phyloP scores from a whole-genome alignment of 805 yeast genomes.

The Kregervanrija pseudodelftensis region DNA sequence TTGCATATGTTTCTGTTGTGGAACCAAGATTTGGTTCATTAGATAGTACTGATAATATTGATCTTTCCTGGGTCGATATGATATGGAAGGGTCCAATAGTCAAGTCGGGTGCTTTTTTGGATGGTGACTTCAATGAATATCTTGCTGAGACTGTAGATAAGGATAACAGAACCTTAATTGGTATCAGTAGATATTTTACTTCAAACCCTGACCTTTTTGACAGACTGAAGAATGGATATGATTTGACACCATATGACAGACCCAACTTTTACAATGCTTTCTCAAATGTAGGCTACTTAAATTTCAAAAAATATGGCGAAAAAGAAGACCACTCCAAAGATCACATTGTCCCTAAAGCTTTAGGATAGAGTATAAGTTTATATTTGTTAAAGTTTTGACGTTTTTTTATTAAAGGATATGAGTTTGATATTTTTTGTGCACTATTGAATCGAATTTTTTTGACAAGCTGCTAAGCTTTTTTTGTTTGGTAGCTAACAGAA shows the following conservation, averaged over 20 bases:
- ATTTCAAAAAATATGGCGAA: constrained; percentile 8
- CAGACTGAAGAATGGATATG: constrained; percentile 30
- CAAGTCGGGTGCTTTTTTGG: constrained; percentile 20
- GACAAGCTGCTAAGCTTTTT: no score
- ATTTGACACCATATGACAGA: constrained; percentile 34
- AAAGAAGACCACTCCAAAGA: constrained; percentile 8
- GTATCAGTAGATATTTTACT: constrained; percentile 31
- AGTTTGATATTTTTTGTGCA: no score
- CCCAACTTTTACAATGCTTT: constrained; percentile 28
- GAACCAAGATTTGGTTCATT: constrained; percentile 74
- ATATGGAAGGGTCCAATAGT: constrained; percentile 18
- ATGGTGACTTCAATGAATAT: constrained; percentile 15
- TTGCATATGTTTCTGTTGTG: constrained; percentile 24
- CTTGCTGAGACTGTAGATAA: constrained; percentile 10
- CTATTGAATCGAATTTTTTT: no score
- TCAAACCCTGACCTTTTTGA: constrained; percentile 38
- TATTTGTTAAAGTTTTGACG: no score
- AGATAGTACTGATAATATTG: constrained; percentile 6
- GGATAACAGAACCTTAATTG: constrained; percentile 38
- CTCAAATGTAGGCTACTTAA: constrained; percentile 11
- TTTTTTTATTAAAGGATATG: no score
- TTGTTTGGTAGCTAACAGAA: no score
- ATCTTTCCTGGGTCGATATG: constrained; percentile 12
- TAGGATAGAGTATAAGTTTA: background rate
- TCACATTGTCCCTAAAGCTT: constrained; percentile 4